A percentile compares a stretch with the other conserved stretches of the same genome.
Evolutionary conservation across 148 eudicot species (phyloP).

Genomic region (Agrostemma githago): DNA sequence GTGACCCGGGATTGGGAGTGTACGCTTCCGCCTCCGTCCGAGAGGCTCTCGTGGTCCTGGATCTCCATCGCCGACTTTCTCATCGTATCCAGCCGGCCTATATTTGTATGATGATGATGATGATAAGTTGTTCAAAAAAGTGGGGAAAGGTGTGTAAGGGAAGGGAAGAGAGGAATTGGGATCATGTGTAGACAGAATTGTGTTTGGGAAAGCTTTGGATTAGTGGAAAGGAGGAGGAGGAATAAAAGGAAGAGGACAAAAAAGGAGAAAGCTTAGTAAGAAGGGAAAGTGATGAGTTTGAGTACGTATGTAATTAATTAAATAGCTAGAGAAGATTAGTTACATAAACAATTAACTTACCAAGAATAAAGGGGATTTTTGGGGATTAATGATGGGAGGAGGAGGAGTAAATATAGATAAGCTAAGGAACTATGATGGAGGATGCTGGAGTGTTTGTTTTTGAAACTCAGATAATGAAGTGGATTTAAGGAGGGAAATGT

Average conservation of each 20-base stretch:
- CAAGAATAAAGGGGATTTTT: constrained; percentile 5
- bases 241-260: background rate
- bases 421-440: background rate
- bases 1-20: constrained; percentile 34
- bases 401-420: background rate
- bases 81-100: constrained; percentile 7
- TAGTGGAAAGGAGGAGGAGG: background rate
- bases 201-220: background rate
- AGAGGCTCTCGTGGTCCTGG: constrained; percentile 24
- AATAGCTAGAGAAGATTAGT: too few relatives aligned
- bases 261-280: constrained; percentile 7
- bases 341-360: background rate
- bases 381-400: background rate
- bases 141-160: background rate
- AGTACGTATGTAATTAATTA: background rate
- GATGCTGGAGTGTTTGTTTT: background rate
- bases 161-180: background rate
- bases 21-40: constrained; percentile 31
- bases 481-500: background rate
- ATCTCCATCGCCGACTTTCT: constrained; percentile 33
- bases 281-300: background rate
- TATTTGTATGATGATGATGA: background rate
- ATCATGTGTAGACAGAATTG: constrained; percentile 2
- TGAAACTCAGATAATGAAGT: background rate
- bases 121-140: background rate